A percentile compares a stretch with the other conserved stretches of the same genome.
phyloP scores from a whole-genome alignment of 2,329 filamentous ascomycete genomes.

The Tolypocladium nubicola region DNA sequence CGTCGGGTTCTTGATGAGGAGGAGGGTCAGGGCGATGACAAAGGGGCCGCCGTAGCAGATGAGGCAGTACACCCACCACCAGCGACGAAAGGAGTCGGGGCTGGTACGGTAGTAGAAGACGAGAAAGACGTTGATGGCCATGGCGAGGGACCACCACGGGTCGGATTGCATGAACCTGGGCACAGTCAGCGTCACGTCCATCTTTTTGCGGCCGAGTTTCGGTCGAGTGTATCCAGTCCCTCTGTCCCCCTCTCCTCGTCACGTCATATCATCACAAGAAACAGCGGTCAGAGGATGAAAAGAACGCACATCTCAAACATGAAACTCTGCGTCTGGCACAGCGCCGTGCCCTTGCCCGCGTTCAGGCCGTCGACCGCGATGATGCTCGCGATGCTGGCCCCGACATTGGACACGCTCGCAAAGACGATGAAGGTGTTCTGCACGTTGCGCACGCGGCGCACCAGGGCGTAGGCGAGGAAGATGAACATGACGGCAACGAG shows the following conservation, averaged over 20 bases:
- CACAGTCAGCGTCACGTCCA: slow-evolving; percentile 31
- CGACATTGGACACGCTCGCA: slow-evolving; percentile 48
- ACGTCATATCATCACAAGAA: slow-evolving; percentile 19
- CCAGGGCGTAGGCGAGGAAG: slow-evolving; percentile 39
- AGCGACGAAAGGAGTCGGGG: slow-evolving; percentile 58
- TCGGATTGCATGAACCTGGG: slow-evolving; percentile 67
- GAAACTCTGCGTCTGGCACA: slow-evolving; percentile 54
- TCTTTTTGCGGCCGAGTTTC: background rate
- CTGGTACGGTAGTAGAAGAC: slow-evolving; percentile 51
- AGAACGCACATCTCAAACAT: slow-evolving; percentile 54
- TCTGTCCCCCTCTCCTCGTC: background rate
- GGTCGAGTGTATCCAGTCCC: background rate
- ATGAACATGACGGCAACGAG: slow-evolving; percentile 39
- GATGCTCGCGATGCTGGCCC: slow-evolving; percentile 54
- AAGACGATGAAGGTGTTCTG: slow-evolving; percentile 54
- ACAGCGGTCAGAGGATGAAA: background rate
- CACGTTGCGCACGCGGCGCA: slow-evolving; percentile 43
- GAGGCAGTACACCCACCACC: slow-evolving; percentile 60
- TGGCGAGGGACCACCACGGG: slow-evolving; percentile 68
- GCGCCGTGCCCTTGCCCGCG: slow-evolving; percentile 36
- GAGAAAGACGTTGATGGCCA: slow-evolving; percentile 74
- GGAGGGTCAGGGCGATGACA: slow-evolving; percentile 53
- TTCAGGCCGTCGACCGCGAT: slow-evolving; percentile 58
- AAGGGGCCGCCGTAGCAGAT: slow-evolving; percentile 65
- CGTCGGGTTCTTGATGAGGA: slow-evolving; percentile 38